Conservation (phyloP, 768 basidiomycete species). For the Pisolithus orientalis region DNA sequence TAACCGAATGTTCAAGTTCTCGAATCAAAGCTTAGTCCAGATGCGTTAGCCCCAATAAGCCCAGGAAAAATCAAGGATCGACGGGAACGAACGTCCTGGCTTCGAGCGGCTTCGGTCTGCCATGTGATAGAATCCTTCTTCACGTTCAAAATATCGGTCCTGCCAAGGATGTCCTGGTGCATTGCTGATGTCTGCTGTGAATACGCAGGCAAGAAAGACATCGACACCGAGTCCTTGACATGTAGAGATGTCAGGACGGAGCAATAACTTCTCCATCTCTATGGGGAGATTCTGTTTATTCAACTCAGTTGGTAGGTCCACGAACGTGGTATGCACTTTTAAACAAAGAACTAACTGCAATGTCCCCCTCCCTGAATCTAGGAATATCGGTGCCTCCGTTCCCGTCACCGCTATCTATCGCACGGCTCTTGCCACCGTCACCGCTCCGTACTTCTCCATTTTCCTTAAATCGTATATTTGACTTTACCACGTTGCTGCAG, state of each 20-base stretch:
- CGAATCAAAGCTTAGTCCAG: constrained; percentile 71
- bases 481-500: too few relatives aligned
- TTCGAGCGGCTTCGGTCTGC: constrained; percentile 73
- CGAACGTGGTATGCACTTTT: too few relatives aligned
- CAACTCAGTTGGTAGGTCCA: neutral
- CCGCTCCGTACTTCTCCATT: neutral
- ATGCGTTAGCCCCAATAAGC: constrained; percentile 7
- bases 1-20: constrained; percentile 74
- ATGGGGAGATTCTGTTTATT: constrained; percentile 56
- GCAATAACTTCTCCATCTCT: constrained; percentile 74
- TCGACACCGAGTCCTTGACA: constrained; percentile 71
- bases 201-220: constrained; percentile 71
- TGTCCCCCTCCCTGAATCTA: neutral
- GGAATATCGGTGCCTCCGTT: neutral
- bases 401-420: neutral
- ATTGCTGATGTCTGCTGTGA: constrained; percentile 66
- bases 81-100: constrained; percentile 59
- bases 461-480: too few relatives aligned
- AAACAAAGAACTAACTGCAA: neutral
- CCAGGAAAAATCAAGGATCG: neutral
- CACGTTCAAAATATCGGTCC: constrained; percentile 65
- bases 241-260: constrained; percentile 73
- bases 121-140: constrained; percentile 76
- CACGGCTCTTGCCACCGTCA: neutral
- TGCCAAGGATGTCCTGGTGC: constrained; percentile 74